Base-by-base conservation (phyloP, 2,329 filamentous ascomycete genomes). In the Graphiopsis chlorocephala region DNA sequence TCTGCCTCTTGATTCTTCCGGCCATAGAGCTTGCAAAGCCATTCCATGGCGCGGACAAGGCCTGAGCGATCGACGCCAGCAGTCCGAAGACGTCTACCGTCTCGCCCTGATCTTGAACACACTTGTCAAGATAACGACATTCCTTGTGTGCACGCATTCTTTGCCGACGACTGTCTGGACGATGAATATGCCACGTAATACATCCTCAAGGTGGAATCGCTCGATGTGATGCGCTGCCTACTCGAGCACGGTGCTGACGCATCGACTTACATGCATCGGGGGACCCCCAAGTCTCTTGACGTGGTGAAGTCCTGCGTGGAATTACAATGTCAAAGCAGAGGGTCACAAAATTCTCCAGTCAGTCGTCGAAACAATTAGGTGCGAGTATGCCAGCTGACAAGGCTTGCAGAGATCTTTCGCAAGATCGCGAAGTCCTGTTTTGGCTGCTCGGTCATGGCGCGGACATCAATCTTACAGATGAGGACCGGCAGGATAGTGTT, bases 341-440 rank as follows among this genome's bases (percentile, higher is more conserved):
- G 55, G 55, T 3, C 55, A 58, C 33, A 33, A 33, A 3, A 33
- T 42, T 7, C 38, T 58, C 15, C 55, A 33, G 55, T 58, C 20
- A 15, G 31, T 26, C n/a, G 23, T 58, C 17, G 17, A 42, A 42
- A 17, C 4, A 7, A n/a, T 20, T 2, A n/a, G 38, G 17, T 20
- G 17, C 17, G 17, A 42, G 7, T 42, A 17, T 7, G 7, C 20
- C 25, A 31, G 31, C 55, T 42, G 20, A 58, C 31, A 42, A 11
- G 5, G 28, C 20, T 58, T 12, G 28, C 20, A 58, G 55, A n/a
- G 55, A 68, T 11, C 66, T 55, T 33, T n/a, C 17, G 17, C 38
- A 42, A n/a, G 17, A 42, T 3, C 38, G 38, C 6, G 38, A 42
- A 20, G 38, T 7, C 17, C 8, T 42, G 38, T 42, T 10, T 20